Evolutionary conservation across 169 alveolate species (phyloP).

Genomic region (Besnoitia besnoiti): DNA sequence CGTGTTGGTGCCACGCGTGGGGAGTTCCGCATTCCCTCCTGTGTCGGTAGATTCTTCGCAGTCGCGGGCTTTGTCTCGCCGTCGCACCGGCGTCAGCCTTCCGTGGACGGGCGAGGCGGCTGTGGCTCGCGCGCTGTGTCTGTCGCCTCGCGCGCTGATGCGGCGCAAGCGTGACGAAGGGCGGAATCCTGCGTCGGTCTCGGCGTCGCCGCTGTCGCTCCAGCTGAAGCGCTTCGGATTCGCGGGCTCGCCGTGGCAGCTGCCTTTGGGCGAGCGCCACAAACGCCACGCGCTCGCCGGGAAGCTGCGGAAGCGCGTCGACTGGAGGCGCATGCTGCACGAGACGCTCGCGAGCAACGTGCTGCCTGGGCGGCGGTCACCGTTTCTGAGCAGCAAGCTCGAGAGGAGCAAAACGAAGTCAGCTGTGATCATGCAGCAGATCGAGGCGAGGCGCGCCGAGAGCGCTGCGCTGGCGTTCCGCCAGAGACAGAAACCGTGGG

Average conservation of each 20-base stretch:
- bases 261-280: not conserved
- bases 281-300: not conserved
- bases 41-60: not conserved
- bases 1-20: too few relatives aligned
- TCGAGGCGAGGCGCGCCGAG: not conserved
- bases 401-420: not conserved
- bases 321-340: constrained; percentile 37
- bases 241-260: not conserved
- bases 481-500: not conserved
- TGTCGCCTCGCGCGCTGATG: not conserved
- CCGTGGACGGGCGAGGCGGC: not conserved
- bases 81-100: not conserved
- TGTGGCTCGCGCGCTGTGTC: not conserved
- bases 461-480: not conserved
- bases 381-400: not conserved
- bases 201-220: not conserved
- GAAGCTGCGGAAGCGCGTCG: not conserved
- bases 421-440: not conserved
- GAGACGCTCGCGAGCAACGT: not conserved
- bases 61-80: not conserved
- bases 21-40: too few relatives aligned
- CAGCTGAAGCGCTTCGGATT: not conserved
- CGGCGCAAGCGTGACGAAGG: not conserved
- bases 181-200: not conserved
- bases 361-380: not conserved